Evolutionary conservation across 495 filamentous ascomycete species (phyloP).

Genomic region (Tuber indicum): DNA sequence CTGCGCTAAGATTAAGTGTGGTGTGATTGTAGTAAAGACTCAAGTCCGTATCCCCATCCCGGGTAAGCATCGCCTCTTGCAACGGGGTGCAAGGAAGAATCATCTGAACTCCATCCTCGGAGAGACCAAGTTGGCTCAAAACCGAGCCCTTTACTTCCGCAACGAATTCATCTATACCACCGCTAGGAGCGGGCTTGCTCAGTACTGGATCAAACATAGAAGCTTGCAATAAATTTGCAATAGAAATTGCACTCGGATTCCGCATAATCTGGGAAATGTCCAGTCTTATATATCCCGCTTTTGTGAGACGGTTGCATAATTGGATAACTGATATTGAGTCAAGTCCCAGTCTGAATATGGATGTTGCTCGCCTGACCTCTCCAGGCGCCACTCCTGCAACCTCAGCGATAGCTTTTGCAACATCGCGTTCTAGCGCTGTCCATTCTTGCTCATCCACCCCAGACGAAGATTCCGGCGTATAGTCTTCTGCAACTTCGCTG

Average conservation of each 20-base stretch:
- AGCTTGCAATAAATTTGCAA: constrained; percentile 45
- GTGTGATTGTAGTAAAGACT: constrained; percentile 54
- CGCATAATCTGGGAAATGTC: constrained; percentile 60
- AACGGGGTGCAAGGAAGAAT: constrained; percentile 74
- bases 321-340: constrained; percentile 77
- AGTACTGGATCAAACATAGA: constrained; percentile 2
- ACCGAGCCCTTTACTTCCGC: constrained; percentile 42
- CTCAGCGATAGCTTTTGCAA: constrained; percentile 50
- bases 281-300: constrained; percentile 45
- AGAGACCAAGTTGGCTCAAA: constrained; percentile 37
- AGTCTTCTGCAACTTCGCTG: constrained; percentile 35
- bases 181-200: constrained; percentile 11
- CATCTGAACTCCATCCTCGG: constrained; percentile 45
- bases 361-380: constrained; percentile 48
- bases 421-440: constrained; percentile 44
- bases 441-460: constrained; percentile 40
- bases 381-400: constrained; percentile 47
- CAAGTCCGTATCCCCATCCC: constrained; percentile 43
- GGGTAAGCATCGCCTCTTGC: constrained; percentile 71
- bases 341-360: constrained; percentile 61
- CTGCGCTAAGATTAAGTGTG: constrained; percentile 47
- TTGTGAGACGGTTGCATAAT: constrained; percentile 51
- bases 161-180: constrained; percentile 43
- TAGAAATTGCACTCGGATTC: constrained; percentile 53
- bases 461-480: constrained; percentile 23